Conservation (phyloP, 2,329 filamentous ascomycete genomes). For the Gaeumannomyces sp. region DNA sequence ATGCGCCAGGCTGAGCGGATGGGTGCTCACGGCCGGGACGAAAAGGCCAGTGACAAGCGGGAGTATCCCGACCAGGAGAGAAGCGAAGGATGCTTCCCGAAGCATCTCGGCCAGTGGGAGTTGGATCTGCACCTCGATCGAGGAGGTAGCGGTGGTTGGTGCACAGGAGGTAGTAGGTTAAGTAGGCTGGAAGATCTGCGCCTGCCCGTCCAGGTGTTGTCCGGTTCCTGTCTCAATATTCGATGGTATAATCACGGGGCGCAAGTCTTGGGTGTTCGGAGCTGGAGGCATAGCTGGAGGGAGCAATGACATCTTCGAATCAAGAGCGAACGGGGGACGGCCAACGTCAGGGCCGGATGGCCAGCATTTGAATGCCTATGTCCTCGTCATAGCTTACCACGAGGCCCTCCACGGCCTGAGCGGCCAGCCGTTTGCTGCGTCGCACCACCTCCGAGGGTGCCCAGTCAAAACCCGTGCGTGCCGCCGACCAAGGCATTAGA, state of each 20-base stretch:
- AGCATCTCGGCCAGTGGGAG: not conserved
- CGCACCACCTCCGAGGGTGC: not conserved
- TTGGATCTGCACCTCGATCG: not conserved
- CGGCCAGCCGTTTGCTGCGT: not conserved
- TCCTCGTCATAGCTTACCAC: not conserved
- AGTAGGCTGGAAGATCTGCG: not conserved
- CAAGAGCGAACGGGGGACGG: not conserved
- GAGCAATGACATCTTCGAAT: not conserved
- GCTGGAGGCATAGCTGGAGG: no score
- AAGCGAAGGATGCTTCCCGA: not conserved
- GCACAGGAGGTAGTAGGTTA: not conserved
- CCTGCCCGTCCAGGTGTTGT: not conserved
- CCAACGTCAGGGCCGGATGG: not conserved
- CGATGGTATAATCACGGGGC: not conserved
- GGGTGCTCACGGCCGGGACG: not conserved
- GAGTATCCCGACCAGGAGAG: not conserved
- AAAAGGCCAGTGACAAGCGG: not conserved
- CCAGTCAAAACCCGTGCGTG: not conserved
- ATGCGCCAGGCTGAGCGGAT: conserved; percentile 3
- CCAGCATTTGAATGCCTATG: not conserved
- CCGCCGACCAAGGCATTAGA: not conserved
- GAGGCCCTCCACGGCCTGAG: not conserved
- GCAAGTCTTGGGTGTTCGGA: not conserved
- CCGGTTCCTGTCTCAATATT: no score
- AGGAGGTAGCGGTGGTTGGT: not conserved